A percentile compares a stretch with the other conserved stretches of the same genome.
phyloP scores from a whole-genome alignment of 352 stramenopile species.

The Globisporangium nagaii region DNA sequence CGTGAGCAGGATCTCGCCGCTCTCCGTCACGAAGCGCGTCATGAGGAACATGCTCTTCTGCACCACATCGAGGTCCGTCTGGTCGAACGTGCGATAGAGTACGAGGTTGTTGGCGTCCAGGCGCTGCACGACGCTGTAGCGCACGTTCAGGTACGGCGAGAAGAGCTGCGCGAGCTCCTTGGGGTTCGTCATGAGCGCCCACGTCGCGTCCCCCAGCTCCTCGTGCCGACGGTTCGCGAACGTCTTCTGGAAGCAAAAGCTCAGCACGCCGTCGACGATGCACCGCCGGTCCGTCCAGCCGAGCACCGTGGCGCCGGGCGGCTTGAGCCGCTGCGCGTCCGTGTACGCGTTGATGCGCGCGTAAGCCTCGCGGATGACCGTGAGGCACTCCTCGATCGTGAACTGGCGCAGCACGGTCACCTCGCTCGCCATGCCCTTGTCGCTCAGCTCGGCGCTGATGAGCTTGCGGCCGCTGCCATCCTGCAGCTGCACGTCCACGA shows the following conservation, averaged over 20 bases:
- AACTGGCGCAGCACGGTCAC: conserved; percentile 31
- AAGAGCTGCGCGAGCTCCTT: conserved; percentile 23
- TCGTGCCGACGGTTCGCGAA: conserved; percentile 21
- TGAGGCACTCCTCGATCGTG: conserved; percentile 35
- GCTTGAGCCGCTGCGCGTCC: conserved; percentile 29
- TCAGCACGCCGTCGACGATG: conserved; percentile 19
- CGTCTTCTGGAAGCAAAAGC: conserved; percentile 38
- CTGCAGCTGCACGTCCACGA: conserved; percentile 31
- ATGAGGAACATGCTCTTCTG: conserved; percentile 39
- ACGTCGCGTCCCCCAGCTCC: conserved; percentile 24
- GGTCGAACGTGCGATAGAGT: conserved; percentile 34
- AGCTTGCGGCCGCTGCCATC: conserved; percentile 13
- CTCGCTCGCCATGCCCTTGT: conserved; percentile 18
- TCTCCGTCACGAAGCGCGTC: conserved; percentile 41
- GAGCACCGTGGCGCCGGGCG: conserved; percentile 25
- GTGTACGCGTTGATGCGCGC: conserved; percentile 25
- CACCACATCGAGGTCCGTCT: conserved; percentile 31
- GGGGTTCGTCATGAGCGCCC: conserved; percentile 22
- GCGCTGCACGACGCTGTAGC: conserved; percentile 26
- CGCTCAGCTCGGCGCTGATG: conserved; percentile 9
- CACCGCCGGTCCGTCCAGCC: conserved; percentile 34
- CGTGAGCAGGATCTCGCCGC: conserved; percentile 29
- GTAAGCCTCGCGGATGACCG: conserved; percentile 34
- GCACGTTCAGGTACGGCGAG: conserved; percentile 38
- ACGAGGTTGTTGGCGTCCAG: conserved; percentile 39